Evolutionary conservation across 2,329 filamentous ascomycete species (phyloP).

Genomic region (Didymella glomerata): DNA sequence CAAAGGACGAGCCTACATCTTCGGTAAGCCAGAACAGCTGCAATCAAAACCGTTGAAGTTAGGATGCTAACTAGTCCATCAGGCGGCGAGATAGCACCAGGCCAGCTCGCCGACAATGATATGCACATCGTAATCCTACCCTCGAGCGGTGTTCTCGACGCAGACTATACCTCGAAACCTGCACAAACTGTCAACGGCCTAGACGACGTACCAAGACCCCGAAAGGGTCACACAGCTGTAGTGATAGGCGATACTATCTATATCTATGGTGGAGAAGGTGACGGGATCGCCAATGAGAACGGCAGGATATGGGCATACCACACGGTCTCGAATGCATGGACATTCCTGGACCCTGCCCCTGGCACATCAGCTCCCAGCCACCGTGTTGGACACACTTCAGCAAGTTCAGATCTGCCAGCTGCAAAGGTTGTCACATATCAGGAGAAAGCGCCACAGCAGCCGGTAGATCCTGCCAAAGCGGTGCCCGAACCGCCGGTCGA

Average conservation of each 20-base stretch:
- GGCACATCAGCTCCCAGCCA: constrained; percentile 37
- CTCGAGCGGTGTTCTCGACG: constrained; percentile 52
- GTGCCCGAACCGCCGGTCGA: constrained; percentile 53
- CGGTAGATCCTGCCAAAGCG: constrained; percentile 51
- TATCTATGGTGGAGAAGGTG: constrained; percentile 54
- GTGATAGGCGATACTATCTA: constrained; percentile 57
- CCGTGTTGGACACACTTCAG: constrained; percentile 49
- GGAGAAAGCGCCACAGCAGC: constrained; percentile 51
- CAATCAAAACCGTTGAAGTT: neutral
- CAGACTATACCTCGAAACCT: constrained; percentile 52
- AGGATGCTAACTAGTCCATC: neutral
- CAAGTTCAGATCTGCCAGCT: constrained; percentile 52
- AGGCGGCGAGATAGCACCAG: constrained; percentile 54
- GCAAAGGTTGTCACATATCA: constrained; percentile 43
- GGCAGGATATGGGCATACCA: constrained; percentile 57
- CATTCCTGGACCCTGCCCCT: constrained; percentile 48
- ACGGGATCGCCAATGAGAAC: constrained; percentile 41
- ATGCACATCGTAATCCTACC: constrained; percentile 64
- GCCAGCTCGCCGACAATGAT: constrained; percentile 58
- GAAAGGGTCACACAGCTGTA: constrained; percentile 54
- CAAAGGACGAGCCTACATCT: constrained; percentile 64
- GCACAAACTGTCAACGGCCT: constrained; percentile 41
- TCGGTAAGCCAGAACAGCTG: constrained; percentile 42
- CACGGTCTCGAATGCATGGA: constrained; percentile 54
- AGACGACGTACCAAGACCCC: constrained; percentile 48